Conservation (phyloP, 2,329 filamentous ascomycete genomes). For the Colletotrichum shisoi region DNA sequence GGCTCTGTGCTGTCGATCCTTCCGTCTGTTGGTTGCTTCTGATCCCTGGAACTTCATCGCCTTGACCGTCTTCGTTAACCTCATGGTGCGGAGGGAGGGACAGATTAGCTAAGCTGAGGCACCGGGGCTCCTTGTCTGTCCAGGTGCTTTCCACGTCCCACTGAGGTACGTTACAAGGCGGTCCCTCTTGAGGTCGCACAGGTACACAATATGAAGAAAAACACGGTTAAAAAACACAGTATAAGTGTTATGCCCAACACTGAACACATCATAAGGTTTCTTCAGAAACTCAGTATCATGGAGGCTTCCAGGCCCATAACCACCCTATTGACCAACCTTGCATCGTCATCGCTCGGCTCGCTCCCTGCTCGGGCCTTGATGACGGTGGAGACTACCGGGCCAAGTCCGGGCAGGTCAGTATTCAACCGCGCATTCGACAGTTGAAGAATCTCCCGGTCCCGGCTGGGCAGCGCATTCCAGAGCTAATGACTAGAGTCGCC, state of each 20-base stretch:
- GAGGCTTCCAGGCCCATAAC: too few species aligned
- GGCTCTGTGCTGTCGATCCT: background rate
- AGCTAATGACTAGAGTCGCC: background rate
- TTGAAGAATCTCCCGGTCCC: background rate
- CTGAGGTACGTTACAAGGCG: too few species aligned
- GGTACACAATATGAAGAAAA: too few species aligned
- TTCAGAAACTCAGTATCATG: too few species aligned
- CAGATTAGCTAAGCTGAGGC: constrained; percentile 3
- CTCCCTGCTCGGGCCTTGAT: background rate
- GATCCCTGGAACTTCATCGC: background rate
- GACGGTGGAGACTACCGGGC: background rate
- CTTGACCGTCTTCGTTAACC: background rate
- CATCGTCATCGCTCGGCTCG: constrained; percentile 1
- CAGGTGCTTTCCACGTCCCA: constrained; percentile 1
- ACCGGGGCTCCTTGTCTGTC: background rate
- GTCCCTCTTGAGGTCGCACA: too few species aligned
- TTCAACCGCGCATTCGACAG: background rate
- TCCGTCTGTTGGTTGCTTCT: background rate
- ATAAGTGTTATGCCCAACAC: too few species aligned
- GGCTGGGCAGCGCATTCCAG: constrained; percentile 28
- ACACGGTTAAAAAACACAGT: too few species aligned
- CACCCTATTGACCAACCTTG: too few species aligned
- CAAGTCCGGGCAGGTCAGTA: background rate
- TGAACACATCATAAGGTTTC: too few species aligned
- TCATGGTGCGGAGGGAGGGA: constrained; percentile 1